A percentile compares a stretch with the other conserved stretches of the same genome.
Evolutionary conservation across 2,329 filamentous ascomycete genomes (phyloP).

Genomic region (Ascochyta fabae): DNA sequence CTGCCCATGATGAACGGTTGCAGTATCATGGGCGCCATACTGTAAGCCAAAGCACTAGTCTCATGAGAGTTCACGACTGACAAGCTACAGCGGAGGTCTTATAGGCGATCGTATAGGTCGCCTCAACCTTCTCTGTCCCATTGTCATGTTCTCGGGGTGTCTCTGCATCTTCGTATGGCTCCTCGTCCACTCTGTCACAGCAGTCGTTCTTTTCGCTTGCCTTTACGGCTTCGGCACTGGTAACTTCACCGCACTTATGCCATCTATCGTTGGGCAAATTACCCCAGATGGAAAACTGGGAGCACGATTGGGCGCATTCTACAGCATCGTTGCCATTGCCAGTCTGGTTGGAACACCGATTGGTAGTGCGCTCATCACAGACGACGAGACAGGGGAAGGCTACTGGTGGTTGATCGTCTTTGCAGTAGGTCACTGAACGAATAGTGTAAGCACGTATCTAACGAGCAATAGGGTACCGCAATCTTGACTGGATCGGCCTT

Average conservation of each 20-base stretch:
- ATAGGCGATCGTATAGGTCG: conserved; percentile 61
- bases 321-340: conserved; percentile 67
- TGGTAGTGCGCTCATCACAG: conserved; percentile 56
- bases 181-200: conserved; percentile 55
- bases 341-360: conserved; percentile 73
- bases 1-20: conserved; percentile 56
- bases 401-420: conserved; percentile 37
- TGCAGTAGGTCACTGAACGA: conserved; percentile 22
- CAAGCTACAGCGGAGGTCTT: conserved; percentile 55
- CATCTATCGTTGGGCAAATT: conserved; percentile 72
- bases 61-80: neutral
- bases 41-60: conserved; percentile 46
- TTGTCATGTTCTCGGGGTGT: conserved; percentile 53
- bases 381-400: conserved; percentile 24
- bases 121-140: conserved; percentile 61
- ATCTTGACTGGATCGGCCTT: conserved; percentile 25
- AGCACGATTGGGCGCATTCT: conserved; percentile 69
- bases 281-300: conserved; percentile 74
- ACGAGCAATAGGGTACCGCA: conserved; percentile 18
- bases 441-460: neutral
- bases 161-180: conserved; percentile 65
- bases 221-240: conserved; percentile 75
- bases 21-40: conserved; percentile 63
- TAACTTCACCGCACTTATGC: conserved; percentile 67
- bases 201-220: conserved; percentile 69